phyloP scores from a whole-genome alignment of 148 eudicot genomes.

The Talinum fruticosum region DNA sequence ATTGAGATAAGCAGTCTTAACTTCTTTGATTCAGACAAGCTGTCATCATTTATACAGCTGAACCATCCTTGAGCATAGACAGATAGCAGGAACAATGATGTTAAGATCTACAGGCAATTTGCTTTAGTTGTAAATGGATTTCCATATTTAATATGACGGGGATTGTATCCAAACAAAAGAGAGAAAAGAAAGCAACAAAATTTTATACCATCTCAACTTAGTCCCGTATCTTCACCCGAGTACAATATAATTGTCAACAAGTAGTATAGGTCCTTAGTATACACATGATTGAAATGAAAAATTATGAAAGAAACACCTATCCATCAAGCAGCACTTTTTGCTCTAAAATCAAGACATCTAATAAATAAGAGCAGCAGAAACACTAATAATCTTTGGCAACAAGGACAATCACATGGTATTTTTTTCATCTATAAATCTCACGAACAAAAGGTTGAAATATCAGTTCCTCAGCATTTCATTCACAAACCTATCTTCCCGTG shows the following conservation, averaged over 20 bases:
- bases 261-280: not conserved
- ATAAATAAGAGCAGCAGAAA: not conserved
- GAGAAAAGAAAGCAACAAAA: not conserved
- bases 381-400: not conserved
- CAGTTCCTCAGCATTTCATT: not conserved
- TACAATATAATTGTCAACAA: not conserved
- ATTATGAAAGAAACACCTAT: constrained; percentile 5
- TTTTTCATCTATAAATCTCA: not conserved
- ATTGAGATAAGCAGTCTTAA: not conserved
- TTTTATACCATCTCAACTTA: not conserved
- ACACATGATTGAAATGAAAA: not conserved
- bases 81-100: not conserved
- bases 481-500: constrained; percentile 80
- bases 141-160: no score
- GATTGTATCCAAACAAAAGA: not conserved
- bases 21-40: not conserved
- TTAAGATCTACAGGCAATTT: not conserved
- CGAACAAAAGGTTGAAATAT: not conserved
- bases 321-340: not conserved
- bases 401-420: not conserved
- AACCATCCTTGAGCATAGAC: not conserved
- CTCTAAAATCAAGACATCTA: not conserved
- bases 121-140: not conserved
- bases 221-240: not conserved
- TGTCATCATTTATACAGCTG: not conserved